Base-by-base conservation (phyloP, 2,329 filamentous ascomycete genomes). In the Thyridium curvatum region DNA sequence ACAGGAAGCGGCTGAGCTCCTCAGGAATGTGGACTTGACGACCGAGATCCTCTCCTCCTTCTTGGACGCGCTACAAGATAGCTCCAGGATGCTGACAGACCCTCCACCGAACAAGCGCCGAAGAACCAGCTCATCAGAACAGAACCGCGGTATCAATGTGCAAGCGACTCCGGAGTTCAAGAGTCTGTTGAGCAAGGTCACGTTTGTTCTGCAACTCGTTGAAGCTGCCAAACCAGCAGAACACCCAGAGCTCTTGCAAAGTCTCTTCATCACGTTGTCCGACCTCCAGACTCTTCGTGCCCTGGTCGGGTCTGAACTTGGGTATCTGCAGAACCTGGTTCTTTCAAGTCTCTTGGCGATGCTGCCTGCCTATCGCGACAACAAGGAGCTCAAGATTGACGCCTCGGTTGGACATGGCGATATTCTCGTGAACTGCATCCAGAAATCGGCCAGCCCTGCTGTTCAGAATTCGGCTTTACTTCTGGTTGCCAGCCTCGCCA, bases 381-480 rank as follows among this genome's bases (percentile, higher is more conserved):
- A 78, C 59, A 69, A 71, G 53, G 64, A 62, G 28, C 66, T 84
- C 31, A 74, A 77, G 41, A 82, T 94, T 41, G 87, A 94, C 57
- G 79, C 80, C 34, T 83, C 86, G 3, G 82, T 81, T 30, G 84
- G 95, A 30, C 82, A 94, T 41, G 86, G 88, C 3, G 93, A 98
- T 58, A 65, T 97, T 34, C 80, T 98, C 39, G 89, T 97, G 35
- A 90, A 94, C 55, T 96, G 90, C 65, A 86, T 98, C 33, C 86
- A 94, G 54, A 90, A 87, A 45, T 94, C 90, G 0, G 80, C 86
- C 18, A 96, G 86, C 58, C 89, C 90, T 1, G 88, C 95, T 46
- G 89, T 98, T 7, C 94, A 97, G 57, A 96, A 94, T 55, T 82
- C 84, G 6, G 90, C 93, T 4, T 71, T 98, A 12, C 76, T 97